Evolutionary conservation across 805 yeast genomes (phyloP), one percentile per base, ranked within the genome.

Genomic region (Phaffomyces opuntiae): DNA sequence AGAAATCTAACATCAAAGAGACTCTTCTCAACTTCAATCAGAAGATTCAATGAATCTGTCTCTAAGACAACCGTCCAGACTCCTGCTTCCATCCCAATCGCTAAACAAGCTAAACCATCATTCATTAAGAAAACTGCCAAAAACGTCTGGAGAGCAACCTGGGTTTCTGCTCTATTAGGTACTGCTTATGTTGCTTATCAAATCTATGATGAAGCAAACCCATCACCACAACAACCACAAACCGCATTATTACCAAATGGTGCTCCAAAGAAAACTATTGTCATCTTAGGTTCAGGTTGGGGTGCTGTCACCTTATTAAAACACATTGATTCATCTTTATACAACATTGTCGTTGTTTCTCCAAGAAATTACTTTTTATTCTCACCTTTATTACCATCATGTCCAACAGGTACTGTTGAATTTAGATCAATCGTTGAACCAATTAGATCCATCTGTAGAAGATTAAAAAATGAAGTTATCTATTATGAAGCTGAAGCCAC

Each of bases 361-460:
- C 96, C 97, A 52, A 80, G 97, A 71, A 88, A 87, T 72, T 90
- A 87, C 73, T 88, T 90, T 70, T 72, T 90, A 54, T 90, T 90
- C 75, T 90, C 97, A 40, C 97, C 97, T 19, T 71, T 90, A 62
- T 73, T 90, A 59, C 97, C 97, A 40, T 86, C 96, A 7, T 83
- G 90, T 53, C 95, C 96, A 43, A 89, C 95, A 34, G 97, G 97
- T 50, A 87, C 96, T 25, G 84, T 88, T 49, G 75, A 74, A 57
- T 95, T 87, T 65, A 86, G 93, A 64, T 89, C 96, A 29, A 89
- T 90, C 61, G 84, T 88, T 74, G 97, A 90, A 67, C 96, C 97
- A 16, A 90, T 91, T 48, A 83, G 96, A 58, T 75, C 85, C 49
- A 83, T 90, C 59, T 88, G 96, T 48, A 78, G 93, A 64, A 78